Evolutionary conservation across 441 rosid genomes (phyloP).

Genomic region (Gossypium schwendimanii): DNA sequence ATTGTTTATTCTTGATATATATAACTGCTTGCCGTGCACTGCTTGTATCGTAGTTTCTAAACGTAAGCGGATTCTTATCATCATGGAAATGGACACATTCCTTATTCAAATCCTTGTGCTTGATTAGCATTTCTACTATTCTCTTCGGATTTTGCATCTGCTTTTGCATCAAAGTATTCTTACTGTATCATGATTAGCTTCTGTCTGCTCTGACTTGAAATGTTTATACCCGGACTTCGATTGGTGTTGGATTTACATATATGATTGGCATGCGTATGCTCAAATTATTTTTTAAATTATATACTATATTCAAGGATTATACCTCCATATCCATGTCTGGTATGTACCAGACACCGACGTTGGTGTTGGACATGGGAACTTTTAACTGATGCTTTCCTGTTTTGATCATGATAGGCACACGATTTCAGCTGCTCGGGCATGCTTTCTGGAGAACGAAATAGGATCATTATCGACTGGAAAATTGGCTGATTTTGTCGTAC

Average conservation of each 20-base stretch:
- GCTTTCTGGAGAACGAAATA: slow-evolving; percentile 60
- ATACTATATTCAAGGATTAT: neutral
- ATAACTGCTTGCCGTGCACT: neutral
- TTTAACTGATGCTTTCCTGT: neutral
- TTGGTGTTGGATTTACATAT: neutral
- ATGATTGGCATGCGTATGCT: neutral
- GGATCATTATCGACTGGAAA: slow-evolving; percentile 72
- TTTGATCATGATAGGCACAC: slow-evolving; percentile 52
- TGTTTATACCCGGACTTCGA: neutral
- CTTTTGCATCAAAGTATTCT: neutral
- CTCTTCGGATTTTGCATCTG: neutral
- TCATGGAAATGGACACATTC: neutral
- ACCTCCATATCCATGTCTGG: neutral
- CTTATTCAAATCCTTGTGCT: neutral
- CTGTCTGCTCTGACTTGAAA: neutral
- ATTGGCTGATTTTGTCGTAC: slow-evolving; percentile 69
- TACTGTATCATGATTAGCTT: neutral
- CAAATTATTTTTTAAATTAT: neutral
- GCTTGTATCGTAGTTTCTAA: neutral
- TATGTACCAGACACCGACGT: neutral
- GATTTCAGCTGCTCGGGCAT: slow-evolving; percentile 68
- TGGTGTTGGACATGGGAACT: neutral
- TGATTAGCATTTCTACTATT: neutral
- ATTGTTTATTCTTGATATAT: neutral
- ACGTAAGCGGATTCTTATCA: neutral